These are phyloP conservation scores for Sonneratia caseolaris DNA, from an alignment of 345 rosid genomes.

Conservation along the genomic window DNA sequence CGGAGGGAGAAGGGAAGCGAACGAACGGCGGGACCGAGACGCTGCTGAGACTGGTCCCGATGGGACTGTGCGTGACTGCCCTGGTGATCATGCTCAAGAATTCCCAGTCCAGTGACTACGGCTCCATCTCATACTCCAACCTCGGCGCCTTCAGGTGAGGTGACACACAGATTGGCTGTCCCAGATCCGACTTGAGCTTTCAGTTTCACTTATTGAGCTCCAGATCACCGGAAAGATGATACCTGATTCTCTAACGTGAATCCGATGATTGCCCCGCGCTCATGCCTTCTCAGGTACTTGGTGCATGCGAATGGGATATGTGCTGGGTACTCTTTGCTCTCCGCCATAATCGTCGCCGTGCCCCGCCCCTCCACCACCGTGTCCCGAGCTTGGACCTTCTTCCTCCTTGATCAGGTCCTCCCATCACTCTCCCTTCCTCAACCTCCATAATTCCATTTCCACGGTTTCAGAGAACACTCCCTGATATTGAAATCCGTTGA, in stretches of 20 bases:
- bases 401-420: constrained; percentile 73
- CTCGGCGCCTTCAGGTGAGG: constrained; percentile 68
- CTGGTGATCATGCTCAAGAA: constrained; percentile 64
- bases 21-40: constrained; percentile 30
- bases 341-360: constrained; percentile 65
- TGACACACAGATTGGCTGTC: background rate
- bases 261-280: too few species aligned
- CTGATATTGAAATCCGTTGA: background rate
- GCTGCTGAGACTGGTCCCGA: constrained; percentile 42
- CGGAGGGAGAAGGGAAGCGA: constrained; percentile 5
- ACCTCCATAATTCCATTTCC: background rate
- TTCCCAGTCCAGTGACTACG: constrained; percentile 53
- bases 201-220: background rate
- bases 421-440: background rate
- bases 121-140: constrained; percentile 65
- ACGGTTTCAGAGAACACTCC: background rate
- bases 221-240: background rate
- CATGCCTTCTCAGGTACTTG: constrained; percentile 40
- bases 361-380: constrained; percentile 59
- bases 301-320: constrained; percentile 96
- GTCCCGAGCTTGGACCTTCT: constrained; percentile 81
- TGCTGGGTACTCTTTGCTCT: constrained; percentile 87
- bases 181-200: background rate
- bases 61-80: constrained; percentile 49
- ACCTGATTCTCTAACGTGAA: too few species aligned